Base-by-base conservation (phyloP, 495 filamentous ascomycete genomes). In the Endocarpon pusillum region DNA sequence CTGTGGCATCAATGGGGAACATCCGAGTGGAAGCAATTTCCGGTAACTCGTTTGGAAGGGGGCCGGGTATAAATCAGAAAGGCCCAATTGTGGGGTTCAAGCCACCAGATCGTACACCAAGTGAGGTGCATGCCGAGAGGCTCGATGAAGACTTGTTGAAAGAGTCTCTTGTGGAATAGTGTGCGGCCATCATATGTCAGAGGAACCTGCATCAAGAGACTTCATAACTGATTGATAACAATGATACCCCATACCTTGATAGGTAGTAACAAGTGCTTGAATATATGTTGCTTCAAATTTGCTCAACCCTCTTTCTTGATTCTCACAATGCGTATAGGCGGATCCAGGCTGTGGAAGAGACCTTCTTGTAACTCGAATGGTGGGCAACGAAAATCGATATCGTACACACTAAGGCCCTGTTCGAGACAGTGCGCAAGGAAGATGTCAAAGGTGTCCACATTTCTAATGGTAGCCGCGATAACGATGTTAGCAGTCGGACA, bases 61-160 rank as follows among this genome's bases (percentile, higher is more conserved):
- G 46, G 24, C 50, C 61, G 2, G 62, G 62, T 6, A 57, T 65
- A 21, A 66, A 65, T 21, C 62, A 66, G 35, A 61, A 57, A 14
- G 62, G 62, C 2, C 54, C 58, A 0, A 61, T 61, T n/a, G 40
- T 57, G 41, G 58, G 60, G 0, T 45, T 60, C 7, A 52, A 52
- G 0, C 52, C 54, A 23, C 48, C 53, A 3, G 48, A 51, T 15
- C 43, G 37, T 4, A 47, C 53, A 1, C 53, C 58, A 1, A 33
- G 51, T 14, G 38, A 40, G 19, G 39, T 63, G 9, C 58, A 58
- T 31, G 47, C 52, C 1, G 45, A 56, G 21, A 41, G 34, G 1
- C 32, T 65, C 15, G 54, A 65, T 41, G 53, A 61, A 34, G 37
- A 46, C 20, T 36, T 59, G 4, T 36, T 65, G 21, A 38, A 56